Conservation (phyloP, 192 early-diverging fungal genomes). For the Coemansia sp. region DNA sequence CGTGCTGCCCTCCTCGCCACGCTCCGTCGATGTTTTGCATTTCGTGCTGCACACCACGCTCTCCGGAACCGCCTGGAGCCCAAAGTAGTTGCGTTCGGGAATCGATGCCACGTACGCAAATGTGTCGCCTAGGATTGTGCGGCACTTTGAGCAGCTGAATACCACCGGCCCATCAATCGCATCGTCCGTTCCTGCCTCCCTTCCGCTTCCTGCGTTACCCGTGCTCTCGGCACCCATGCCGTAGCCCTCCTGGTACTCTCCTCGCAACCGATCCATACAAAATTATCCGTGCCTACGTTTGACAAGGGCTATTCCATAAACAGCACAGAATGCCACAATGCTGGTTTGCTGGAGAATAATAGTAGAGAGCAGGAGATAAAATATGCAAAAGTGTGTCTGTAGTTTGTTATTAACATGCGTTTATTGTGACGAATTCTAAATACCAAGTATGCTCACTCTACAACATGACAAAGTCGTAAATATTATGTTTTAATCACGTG, state of each 20-base stretch:
- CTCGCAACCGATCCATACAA: slow-evolving; percentile 25
- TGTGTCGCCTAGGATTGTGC: slow-evolving; percentile 51
- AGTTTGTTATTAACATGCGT: too few relatives aligned
- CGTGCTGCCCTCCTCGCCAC: slow-evolving; percentile 35
- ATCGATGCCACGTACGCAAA: slow-evolving; percentile 47
- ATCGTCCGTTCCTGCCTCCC: slow-evolving; percentile 19
- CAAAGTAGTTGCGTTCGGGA: slow-evolving; percentile 47
- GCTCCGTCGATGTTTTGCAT: slow-evolving; percentile 28
- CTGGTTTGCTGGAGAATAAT: too few relatives aligned
- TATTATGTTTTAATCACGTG: neutral
- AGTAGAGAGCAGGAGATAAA: too few relatives aligned
- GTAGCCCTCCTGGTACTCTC: slow-evolving; percentile 13
- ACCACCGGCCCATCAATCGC: slow-evolving; percentile 46
- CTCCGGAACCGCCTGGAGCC: slow-evolving; percentile 34
- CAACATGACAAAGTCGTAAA: neutral
- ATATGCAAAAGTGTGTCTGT: too few relatives aligned
- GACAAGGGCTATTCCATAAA: neutral
- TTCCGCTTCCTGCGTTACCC: slow-evolving; percentile 8
- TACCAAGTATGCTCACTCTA: neutral
- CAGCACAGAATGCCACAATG: neutral
- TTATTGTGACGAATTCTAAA: too few relatives aligned
- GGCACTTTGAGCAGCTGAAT: slow-evolving; percentile 52
- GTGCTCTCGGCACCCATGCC: slow-evolving; percentile 17
- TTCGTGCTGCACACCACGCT: slow-evolving; percentile 26
- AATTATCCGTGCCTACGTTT: neutral